Evolutionary conservation across 2,329 filamentous ascomycete species (phyloP), one percentile per base, ranked within the genome.

Genomic region (Aspergillus flavus): DNA sequence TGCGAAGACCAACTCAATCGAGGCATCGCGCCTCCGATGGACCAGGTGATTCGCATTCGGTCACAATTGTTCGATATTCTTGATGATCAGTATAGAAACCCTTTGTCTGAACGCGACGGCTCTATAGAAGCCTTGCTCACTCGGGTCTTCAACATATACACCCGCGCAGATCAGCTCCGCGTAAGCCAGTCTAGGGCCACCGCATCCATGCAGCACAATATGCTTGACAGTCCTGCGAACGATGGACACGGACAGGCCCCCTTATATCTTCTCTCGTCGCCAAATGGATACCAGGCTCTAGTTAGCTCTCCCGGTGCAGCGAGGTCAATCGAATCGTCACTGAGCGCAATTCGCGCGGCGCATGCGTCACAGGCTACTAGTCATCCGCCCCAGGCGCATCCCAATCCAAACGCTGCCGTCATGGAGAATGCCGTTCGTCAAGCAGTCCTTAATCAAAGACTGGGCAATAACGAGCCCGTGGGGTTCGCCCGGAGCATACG

Each of bases 241-340:
- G 14, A 43, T 21, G 46, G 28, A 9, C 45, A 54, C 9, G 28
- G n/a, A 11, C 59, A 53, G 12, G 64, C 72, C 23, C 66, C 70
- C 23, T 68, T 80, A 43, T 83, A 82, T 64, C 69, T 84, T 7
- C 72, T 84, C 12, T 81, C 80, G 1, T 79, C 79, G 6, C 80
- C 81, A 12, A 69, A 72, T 43, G 82, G 82, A 1, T 81, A 80
- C 34, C 78, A 82, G 61, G 81, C 79, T 10, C 65, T 84, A 12
- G 66, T 84, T 2, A 75, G 80, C 50, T 77, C 80, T 6, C 78
- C 80, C 14, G 64, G 72, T 30, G 76, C 73, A 48, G 68, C 70
- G 1, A 78, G 66, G 19, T 53, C 63, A 0, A 56, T 69, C 12
- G 68, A 65, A 28, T 41, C 64, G 1, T 61, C 65, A 4, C 46